Conservation (phyloP, 2,329 filamentous ascomycete genomes). For the Monilinia fructigena region DNA sequence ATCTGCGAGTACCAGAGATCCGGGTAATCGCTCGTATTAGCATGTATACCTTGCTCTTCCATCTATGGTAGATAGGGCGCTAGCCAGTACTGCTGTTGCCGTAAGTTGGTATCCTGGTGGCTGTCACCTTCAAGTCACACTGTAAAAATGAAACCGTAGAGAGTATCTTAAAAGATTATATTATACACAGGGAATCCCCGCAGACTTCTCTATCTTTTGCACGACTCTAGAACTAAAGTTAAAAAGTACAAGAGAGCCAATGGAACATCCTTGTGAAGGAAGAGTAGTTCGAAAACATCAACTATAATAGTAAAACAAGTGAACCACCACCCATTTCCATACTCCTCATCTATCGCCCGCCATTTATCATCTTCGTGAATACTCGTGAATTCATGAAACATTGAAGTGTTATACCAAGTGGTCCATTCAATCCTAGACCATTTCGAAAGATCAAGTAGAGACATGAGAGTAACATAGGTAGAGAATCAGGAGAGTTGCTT, state of each 20-base stretch:
- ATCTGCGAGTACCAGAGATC: not conserved
- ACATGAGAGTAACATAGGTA: conserved; percentile 1
- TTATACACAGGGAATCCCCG: not conserved
- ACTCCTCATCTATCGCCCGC: not conserved
- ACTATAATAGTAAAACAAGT: conserved; percentile 7
- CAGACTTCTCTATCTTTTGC: not conserved
- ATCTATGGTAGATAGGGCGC: not conserved
- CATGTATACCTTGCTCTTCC: not conserved
- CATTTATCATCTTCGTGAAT: conserved; percentile 7
- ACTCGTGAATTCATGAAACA: conserved; percentile 2
- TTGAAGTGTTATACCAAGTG: not conserved
- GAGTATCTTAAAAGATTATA: not conserved
- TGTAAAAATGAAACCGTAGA: not conserved
- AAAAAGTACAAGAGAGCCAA: not conserved
- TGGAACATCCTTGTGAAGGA: not conserved
- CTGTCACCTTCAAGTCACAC: not conserved
- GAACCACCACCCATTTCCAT: conserved; percentile 1
- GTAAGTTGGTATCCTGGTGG: not conserved
- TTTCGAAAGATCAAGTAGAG: conserved; percentile 4
- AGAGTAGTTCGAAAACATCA: not conserved
- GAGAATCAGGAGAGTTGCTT: not conserved
- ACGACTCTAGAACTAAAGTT: not conserved
- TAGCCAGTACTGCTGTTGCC: not conserved
- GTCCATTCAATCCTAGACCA: not conserved
- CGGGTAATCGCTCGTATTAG: not conserved